Evolutionary conservation across 768 basidiomycete genomes (phyloP).

Genomic region (Collybia mongolica): DNA sequence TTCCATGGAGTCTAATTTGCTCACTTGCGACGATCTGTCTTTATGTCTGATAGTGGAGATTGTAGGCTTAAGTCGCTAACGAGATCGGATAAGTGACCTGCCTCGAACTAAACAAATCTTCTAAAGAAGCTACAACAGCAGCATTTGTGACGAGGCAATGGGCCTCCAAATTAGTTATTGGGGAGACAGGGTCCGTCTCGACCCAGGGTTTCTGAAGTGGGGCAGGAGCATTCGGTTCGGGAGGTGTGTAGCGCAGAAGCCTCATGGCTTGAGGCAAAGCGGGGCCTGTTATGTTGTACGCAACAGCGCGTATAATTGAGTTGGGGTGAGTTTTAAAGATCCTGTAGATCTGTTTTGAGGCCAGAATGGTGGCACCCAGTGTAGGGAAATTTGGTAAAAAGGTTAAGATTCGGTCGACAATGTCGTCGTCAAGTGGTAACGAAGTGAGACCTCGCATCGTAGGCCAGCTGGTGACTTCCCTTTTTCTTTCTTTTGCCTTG

Average conservation of each 20-base stretch:
- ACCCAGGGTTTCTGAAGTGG: background rate
- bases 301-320: slow-evolving; percentile 20
- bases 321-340: slow-evolving; percentile 20
- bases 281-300: slow-evolving; percentile 23
- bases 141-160: slow-evolving; percentile 1
- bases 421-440: slow-evolving; percentile 20
- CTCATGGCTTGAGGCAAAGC: slow-evolving; percentile 22
- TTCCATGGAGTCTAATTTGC: slow-evolving; percentile 17
- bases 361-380: slow-evolving; percentile 14
- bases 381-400: slow-evolving; percentile 18
- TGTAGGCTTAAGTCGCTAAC: background rate
- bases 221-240: background rate
- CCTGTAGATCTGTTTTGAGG: slow-evolving; percentile 19
- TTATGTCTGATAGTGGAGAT: slow-evolving; percentile 14
- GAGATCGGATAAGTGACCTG: slow-evolving; percentile 6
- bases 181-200: slow-evolving; percentile 8
- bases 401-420: slow-evolving; percentile 22
- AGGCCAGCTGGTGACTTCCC: too few relatives aligned
- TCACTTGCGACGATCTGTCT: slow-evolving; percentile 17
- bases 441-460: background rate
- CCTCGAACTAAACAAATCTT: slow-evolving; percentile 21
- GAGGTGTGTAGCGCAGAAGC: slow-evolving; percentile 9
- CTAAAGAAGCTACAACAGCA: slow-evolving; percentile 8
- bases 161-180: slow-evolving; percentile 5
- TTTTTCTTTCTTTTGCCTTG: background rate